phyloP scores from a whole-genome alignment of 1,139 yeast genomes.

The Trichomonascaceae sp. region DNA sequence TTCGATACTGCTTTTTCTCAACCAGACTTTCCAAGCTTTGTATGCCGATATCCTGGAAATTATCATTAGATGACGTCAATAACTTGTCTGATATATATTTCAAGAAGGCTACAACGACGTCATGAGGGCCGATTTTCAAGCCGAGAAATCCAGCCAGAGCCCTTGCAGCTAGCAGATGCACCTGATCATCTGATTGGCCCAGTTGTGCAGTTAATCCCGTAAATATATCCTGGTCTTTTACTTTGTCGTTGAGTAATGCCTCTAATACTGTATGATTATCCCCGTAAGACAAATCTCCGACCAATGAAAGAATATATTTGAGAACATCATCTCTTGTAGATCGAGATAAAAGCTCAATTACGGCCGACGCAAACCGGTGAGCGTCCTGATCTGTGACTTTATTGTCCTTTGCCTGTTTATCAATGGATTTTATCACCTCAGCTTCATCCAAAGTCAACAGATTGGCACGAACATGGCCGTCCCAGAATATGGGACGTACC shows the following conservation, averaged over 20 bases:
- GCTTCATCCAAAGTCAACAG: constrained; percentile 64
- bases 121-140: constrained; percentile 28
- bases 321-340: constrained; percentile 60
- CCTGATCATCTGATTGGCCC: constrained; percentile 34
- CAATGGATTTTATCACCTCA: constrained; percentile 57
- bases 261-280: constrained; percentile 31
- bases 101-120: constrained; percentile 37
- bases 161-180: constrained; percentile 31
- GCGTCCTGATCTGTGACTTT: constrained; percentile 31
- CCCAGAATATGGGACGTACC: constrained; percentile 89
- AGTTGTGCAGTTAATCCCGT: constrained; percentile 51
- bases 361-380: constrained; percentile 48
- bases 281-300: constrained; percentile 52
- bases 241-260: constrained; percentile 35
- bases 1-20: constrained; percentile 53
- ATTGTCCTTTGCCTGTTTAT: constrained; percentile 39
- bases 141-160: constrained; percentile 29
- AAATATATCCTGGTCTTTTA: constrained; percentile 44
- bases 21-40: constrained; percentile 63
- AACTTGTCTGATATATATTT: constrained; percentile 41
- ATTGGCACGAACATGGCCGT: constrained; percentile 74
- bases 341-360: constrained; percentile 51
- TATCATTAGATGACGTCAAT: constrained; percentile 44
- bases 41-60: constrained; percentile 57
- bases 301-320: constrained; percentile 63